Evolutionary conservation across 1,284 basidiomycete genomes (phyloP).

Genomic region (Papiliotrema fonsecae): DNA sequence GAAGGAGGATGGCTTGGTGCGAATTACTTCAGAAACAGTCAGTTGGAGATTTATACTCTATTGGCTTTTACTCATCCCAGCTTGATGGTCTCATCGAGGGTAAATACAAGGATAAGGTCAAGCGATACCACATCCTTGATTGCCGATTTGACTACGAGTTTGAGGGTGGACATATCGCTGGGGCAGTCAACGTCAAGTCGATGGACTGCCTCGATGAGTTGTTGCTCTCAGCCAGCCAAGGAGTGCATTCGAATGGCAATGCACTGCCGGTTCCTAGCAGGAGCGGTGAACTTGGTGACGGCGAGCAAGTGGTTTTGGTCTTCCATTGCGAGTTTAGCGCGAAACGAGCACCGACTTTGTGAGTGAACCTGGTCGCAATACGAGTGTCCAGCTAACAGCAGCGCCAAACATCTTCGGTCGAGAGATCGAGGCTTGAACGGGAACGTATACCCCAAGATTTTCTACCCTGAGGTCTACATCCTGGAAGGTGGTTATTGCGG

Average conservation of each 20-base stretch:
- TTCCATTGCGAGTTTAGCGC: constrained; percentile 99
- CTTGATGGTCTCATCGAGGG: constrained; percentile 71
- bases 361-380: constrained; percentile 34
- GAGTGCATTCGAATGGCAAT: constrained; percentile 46
- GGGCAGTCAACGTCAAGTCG: constrained; percentile 90
- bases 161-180: constrained; percentile 84
- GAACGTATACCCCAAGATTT: constrained; percentile 82
- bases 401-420: constrained; percentile 85
- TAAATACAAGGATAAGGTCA: constrained; percentile 60
- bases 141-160: constrained; percentile 98
- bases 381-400: constrained; percentile 36
- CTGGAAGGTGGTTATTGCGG: constrained; percentile 91
- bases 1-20: constrained; percentile 90
- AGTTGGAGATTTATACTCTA: constrained; percentile 33
- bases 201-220: constrained; percentile 73
- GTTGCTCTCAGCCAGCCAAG: constrained; percentile 57
- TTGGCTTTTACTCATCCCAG: constrained; percentile 47
- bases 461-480: constrained; percentile 96
- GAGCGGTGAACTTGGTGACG: constrained; percentile 61
- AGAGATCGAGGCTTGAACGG: constrained; percentile 84
- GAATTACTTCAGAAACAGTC: constrained; percentile 76
- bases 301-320: constrained; percentile 75
- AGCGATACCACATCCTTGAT: constrained; percentile 77
- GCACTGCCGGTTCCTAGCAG: constrained; percentile 68
- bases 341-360: constrained; percentile 95